Conservation (phyloP, 2,329 filamentous ascomycete genomes). For the Knoxdaviesia capensis region DNA sequence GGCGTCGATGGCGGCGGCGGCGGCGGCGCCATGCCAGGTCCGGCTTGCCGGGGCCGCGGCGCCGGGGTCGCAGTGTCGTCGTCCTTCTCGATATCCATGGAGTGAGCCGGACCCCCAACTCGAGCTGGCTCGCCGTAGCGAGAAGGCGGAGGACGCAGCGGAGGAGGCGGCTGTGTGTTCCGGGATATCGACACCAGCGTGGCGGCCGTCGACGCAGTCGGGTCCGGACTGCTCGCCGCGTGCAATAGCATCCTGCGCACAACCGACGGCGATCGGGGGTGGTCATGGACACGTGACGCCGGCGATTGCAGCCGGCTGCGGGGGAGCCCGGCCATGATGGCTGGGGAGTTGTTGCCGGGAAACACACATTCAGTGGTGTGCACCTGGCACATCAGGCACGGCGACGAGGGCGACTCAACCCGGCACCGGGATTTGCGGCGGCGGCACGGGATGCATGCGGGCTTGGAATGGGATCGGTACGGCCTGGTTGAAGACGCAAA, state of each 20-base stretch:
- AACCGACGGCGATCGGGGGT: too few species aligned
- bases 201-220: too few species aligned
- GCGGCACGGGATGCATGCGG: conserved; percentile 38
- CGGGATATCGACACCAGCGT: too few species aligned
- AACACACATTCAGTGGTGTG: conserved; percentile 37
- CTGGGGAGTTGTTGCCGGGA: conserved; percentile 15
- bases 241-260: too few species aligned
- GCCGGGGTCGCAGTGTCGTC: not conserved
- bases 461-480: conserved; percentile 39
- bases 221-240: too few species aligned
- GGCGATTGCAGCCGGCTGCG: too few species aligned
- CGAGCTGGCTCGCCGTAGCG: too few species aligned
- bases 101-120: too few species aligned
- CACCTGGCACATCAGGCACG: conserved; percentile 36
- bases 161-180: too few species aligned
- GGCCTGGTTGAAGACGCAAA: conserved; percentile 16
- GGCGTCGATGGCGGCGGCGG: not conserved
- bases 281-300: too few species aligned
- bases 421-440: conserved; percentile 41
- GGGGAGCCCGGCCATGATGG: not conserved
- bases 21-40: too few species aligned
- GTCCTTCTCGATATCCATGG: not conserved
- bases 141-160: too few species aligned
- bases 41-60: not conserved
- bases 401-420: conserved; percentile 27